These are phyloP conservation scores for Arthroderma sp. DNA, from an alignment of 2,329 filamentous ascomycete genomes.

Conservation along the genomic window DNA sequence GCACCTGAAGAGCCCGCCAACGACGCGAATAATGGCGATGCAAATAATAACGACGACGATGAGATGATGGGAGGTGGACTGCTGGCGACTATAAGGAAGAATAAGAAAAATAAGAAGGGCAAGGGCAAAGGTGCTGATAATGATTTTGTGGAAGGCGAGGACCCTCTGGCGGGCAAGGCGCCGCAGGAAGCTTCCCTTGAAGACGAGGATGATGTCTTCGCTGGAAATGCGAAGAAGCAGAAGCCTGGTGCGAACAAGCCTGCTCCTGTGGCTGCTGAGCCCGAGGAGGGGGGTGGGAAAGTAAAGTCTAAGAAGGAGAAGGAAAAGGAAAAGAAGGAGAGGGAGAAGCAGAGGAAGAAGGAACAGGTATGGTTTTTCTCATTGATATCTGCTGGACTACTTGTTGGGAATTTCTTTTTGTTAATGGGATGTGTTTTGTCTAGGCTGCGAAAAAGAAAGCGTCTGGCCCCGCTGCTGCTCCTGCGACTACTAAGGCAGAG, in stretches of 20 bases:
- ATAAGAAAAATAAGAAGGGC: slow-evolving; percentile 78
- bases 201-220: slow-evolving; percentile 78
- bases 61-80: slow-evolving; percentile 49
- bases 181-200: slow-evolving; percentile 70
- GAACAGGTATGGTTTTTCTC: slow-evolving; percentile 56
- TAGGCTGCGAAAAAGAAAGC: slow-evolving; percentile 78
- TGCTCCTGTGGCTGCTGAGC: slow-evolving; percentile 24
- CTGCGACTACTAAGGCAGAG: slow-evolving; percentile 42
- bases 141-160: slow-evolving; percentile 60
- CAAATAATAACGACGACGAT: slow-evolving; percentile 42
- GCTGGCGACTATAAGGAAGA: slow-evolving; percentile 69
- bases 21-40: slow-evolving; percentile 31
- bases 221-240: slow-evolving; percentile 42
- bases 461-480: slow-evolving; percentile 29
- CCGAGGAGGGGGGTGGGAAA: slow-evolving; percentile 34
- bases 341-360: slow-evolving; percentile 98
- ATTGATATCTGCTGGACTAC: not conserved
- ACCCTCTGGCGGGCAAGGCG: slow-evolving; percentile 51
- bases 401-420: slow-evolving; percentile 4
- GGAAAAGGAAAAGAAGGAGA: slow-evolving; percentile 89
- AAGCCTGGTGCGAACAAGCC: slow-evolving; percentile 46
- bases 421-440: not conserved
- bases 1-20: slow-evolving; percentile 8
- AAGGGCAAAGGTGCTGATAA: slow-evolving; percentile 63
- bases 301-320: slow-evolving; percentile 27